These are phyloP conservation scores for Aspergillus novoparasiticus DNA, from an alignment of 2,329 filamentous ascomycete genomes.

Conservation along the genomic window DNA sequence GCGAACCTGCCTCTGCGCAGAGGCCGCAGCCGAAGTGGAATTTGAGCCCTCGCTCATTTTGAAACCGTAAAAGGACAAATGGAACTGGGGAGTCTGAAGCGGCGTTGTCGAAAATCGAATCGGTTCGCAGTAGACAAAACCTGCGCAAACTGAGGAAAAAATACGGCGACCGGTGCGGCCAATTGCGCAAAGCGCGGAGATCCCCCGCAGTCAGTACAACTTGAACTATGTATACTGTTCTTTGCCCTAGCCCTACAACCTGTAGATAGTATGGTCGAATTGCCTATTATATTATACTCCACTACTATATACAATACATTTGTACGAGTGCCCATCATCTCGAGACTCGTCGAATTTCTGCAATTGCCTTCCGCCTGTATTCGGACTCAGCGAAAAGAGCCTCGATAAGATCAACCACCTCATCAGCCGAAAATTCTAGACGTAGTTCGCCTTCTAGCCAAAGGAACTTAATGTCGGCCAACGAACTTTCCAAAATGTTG, in stretches of 20 bases:
- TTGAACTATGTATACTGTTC: background rate
- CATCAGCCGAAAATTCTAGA: slow-evolving; percentile 62
- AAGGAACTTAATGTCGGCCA: slow-evolving; percentile 67
- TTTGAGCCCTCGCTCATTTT: slow-evolving; percentile 31
- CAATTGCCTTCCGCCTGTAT: slow-evolving; percentile 59
- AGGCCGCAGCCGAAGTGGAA: slow-evolving; percentile 19
- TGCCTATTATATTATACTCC: background rate
- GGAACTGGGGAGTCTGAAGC: background rate
- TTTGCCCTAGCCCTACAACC: background rate
- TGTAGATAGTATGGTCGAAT: background rate
- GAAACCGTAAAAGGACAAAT: background rate
- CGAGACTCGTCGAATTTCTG: slow-evolving; percentile 53
- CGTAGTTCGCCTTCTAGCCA: slow-evolving; percentile 67
- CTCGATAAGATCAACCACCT: slow-evolving; percentile 65
- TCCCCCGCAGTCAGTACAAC: slow-evolving; percentile 17
- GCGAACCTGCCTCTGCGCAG: slow-evolving; percentile 52
- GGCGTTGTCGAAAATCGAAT: slow-evolving; percentile 9
- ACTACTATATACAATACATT: slow-evolving; percentile 6
- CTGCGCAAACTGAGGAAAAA: slow-evolving; percentile 36
- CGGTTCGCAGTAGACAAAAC: slow-evolving; percentile 30
- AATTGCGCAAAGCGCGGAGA: slow-evolving; percentile 42
- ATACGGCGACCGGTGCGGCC: slow-evolving; percentile 45
- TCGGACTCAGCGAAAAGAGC: slow-evolving; percentile 67
- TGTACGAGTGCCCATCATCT: slow-evolving; percentile 16
- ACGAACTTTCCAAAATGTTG: slow-evolving; percentile 63